Evolutionary conservation across 2,329 filamentous ascomycete species (phyloP), one percentile per base, ranked within the genome.

Genomic region (Paraconiothyrium sp.): DNA sequence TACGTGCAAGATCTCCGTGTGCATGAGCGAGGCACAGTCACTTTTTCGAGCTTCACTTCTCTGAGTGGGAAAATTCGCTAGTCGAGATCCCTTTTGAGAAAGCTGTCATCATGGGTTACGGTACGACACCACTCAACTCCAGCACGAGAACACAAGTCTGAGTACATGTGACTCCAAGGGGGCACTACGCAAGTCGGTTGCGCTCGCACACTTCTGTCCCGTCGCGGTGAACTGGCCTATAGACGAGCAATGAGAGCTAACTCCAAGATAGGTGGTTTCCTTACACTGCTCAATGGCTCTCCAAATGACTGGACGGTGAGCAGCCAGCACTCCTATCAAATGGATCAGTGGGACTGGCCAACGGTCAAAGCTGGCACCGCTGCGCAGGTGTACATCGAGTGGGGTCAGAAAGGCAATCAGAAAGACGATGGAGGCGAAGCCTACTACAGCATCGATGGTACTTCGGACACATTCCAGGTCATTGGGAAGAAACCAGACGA

Each of bases 281-380:
- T 81, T 48, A 77, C 77, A 13, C 58, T 81, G 27, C 67, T 81
- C 51, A 81, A 81, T 67, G 79, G 78, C 22, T 79, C 76, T n/a
- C 77, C 79, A 2, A 76, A 78, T 44, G 72, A 76, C 52, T 81
- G 76, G 77, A 71, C 61, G 13, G 57, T 76, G 52, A 71, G 58
- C 35, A 60, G 67, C 27, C 69, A 73, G 39, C 67, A 71, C 37
- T 73, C 74, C 2, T 79, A 79, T 61, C 76, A 80, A 57, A 79
- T 81, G 77, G 72, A 74, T 46, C 66, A 69, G 1, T 80, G 78
- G 77, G 72, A 63, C 41, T 80, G 76, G 73, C 74, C 76, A 2
- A 74, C 72, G 1, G 61, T 78, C 20, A 67, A 51, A 30, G 68
- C 76, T 72, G 74, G 73, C 16, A 72, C 70, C 39, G 69, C 76